Evolutionary conservation across 2,329 filamentous ascomycete species (phyloP).

Genomic region (Diplocarpon rosae): DNA sequence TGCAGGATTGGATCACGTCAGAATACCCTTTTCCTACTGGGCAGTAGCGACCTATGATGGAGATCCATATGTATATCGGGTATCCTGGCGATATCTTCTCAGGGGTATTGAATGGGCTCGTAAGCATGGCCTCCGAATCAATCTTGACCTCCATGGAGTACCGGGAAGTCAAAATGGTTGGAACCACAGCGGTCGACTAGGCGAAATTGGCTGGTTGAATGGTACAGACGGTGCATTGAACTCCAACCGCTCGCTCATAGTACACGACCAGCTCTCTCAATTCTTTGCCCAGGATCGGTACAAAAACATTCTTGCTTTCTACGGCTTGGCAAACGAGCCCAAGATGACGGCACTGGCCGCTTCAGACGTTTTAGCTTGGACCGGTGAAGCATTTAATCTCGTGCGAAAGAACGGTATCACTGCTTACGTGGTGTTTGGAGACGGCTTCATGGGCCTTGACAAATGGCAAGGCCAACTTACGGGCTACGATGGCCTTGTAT

Average conservation of each 20-base stretch:
- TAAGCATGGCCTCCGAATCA: conserved; percentile 83
- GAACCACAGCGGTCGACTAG: conserved; percentile 87
- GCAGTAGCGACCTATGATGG: conserved; percentile 72
- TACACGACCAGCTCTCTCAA: conserved; percentile 75
- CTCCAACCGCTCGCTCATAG: conserved; percentile 68
- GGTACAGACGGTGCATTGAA: conserved; percentile 76
- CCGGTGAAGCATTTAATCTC: conserved; percentile 56
- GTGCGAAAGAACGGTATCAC: conserved; percentile 69
- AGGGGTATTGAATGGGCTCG: conserved; percentile 88
- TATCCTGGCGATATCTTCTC: conserved; percentile 87
- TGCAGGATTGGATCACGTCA: conserved; percentile 91
- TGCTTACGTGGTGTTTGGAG: conserved; percentile 71
- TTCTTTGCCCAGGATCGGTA: conserved; percentile 95
- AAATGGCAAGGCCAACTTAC: conserved; percentile 85
- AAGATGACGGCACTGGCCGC: conserved; percentile 65
- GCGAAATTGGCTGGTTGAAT: conserved; percentile 76
- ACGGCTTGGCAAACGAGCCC: conserved; percentile 91
- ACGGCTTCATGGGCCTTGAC: conserved; percentile 83
- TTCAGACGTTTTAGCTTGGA: conserved; percentile 67
- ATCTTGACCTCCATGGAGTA: conserved; percentile 84
- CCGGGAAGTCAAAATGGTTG: conserved; percentile 94
- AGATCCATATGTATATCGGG: conserved; percentile 79
- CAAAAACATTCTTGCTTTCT: conserved; percentile 82
- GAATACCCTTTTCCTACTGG: conserved; percentile 95
- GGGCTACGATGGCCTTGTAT: conserved; percentile 58